Base-by-base conservation (phyloP, 495 filamentous ascomycete species). In the Podospora conica region DNA sequence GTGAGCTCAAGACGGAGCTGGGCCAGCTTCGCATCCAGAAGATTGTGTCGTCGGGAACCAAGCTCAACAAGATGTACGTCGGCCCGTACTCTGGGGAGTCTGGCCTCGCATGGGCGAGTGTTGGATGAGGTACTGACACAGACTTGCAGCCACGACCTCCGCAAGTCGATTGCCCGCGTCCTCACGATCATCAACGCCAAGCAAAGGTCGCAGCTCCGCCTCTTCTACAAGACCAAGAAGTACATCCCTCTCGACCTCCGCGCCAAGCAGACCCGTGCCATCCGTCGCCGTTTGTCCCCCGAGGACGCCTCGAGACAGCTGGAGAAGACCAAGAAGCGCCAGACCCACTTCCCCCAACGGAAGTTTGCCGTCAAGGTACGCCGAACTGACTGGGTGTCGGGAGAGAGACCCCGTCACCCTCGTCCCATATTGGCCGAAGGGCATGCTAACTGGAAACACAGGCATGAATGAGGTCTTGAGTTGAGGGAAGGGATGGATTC, bases 151-250 rank as follows among this genome's bases (percentile, higher is more conserved):
- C 92, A 96, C 86, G 95, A 99, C 83, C 86, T 99, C 81, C 93
- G 95, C 85, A 99, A 99, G 88, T 94, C 92, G 65, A 96, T 99
- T 80, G 96, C 95, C 78, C 93, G 93, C 72, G 90, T 97, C 82
- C 87, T 98, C 71, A 99, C 95, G 78, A 87, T 98, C 85, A 96
- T 98, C 89, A 98, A 98, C 87, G 88, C 91, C 80, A 98, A 94
- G 86, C 96, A 98, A 86, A 88, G 95, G 76, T 85, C 92, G 63
- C 95, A 98, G 83, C 91, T 99, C 74, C 94, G 95, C 76, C 83
- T 99, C 70, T 98, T 97, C 89, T 99, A 99, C 87, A 95, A 96
- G 87, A 88, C 87, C 87, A 98, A 97, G 90, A 98, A 97, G 85
- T 97, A 96, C 86, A 83, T 92, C 53, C 93, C 92, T 64, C 91